Percentiles rank a stretch among this genome's conserved stretches.
These are phyloP conservation scores for Diplosphaera chodatii DNA, from an alignment of 139 green algal genomes.

Conservation along the genomic window DNA sequence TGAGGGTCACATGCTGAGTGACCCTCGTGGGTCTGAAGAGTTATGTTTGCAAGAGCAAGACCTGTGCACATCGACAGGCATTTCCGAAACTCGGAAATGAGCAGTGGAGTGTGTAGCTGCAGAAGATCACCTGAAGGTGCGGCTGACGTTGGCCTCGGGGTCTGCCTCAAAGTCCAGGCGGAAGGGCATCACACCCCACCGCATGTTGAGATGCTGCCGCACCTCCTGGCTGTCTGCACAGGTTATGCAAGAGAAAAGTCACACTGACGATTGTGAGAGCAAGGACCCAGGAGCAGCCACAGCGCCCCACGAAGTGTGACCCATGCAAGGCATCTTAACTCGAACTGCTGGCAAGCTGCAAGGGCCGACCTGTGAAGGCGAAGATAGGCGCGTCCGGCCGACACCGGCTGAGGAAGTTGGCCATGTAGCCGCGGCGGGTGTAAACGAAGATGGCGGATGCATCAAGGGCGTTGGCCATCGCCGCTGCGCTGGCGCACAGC, in stretches of 20 bases:
- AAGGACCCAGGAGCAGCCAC: too few species aligned
- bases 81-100: too few species aligned
- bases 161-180: constrained; percentile 46
- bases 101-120: too few species aligned
- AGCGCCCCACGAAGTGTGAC: too few species aligned
- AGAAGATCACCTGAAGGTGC: constrained; percentile 36
- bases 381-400: constrained; percentile 78
- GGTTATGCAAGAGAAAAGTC: too few species aligned
- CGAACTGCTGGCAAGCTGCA: too few species aligned
- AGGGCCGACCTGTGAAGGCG: constrained; percentile 83
- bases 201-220: constrained; percentile 59
- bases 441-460: constrained; percentile 74
- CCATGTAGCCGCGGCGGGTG: constrained; percentile 72
- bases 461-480: constrained; percentile 56
- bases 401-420: constrained; percentile 62
- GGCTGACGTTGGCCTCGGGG: constrained; percentile 50
- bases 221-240: constrained; percentile 50
- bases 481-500: constrained; percentile 60
- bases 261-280: too few species aligned
- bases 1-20: too few species aligned
- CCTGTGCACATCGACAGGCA: too few species aligned
- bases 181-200: constrained; percentile 74
- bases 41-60: too few species aligned
- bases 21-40: too few species aligned
- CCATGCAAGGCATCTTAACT: too few species aligned